These are phyloP conservation scores for Echeveria elegans DNA, from an alignment of 164 flowering plant species.

Conservation along the genomic window DNA sequence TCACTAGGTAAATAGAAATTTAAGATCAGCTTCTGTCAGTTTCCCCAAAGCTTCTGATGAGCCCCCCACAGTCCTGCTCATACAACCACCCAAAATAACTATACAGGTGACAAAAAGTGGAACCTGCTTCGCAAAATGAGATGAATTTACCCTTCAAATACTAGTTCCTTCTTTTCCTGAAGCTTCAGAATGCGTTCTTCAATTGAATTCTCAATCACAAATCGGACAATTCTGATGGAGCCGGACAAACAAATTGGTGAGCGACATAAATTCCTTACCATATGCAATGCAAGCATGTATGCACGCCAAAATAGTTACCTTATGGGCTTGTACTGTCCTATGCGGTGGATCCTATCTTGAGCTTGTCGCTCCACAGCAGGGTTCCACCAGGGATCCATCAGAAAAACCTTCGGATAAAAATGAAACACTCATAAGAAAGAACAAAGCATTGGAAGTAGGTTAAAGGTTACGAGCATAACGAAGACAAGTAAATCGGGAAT, in stretches of 20 bases:
- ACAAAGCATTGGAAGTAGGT: not conserved
- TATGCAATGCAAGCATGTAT: not conserved
- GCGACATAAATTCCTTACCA: not conserved
- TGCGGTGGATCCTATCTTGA: slow-evolving; percentile 88
- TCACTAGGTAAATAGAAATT: not conserved
- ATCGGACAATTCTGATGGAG: slow-evolving; percentile 55
- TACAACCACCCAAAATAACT: not conserved
- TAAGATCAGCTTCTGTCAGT: not conserved
- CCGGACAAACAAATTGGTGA: not conserved
- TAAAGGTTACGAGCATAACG: not conserved
- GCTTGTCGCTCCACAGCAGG: slow-evolving; percentile 99
- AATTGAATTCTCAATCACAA: slow-evolving; percentile 73
- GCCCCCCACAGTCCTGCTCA: slow-evolving; percentile 77
- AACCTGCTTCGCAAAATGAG: not conserved
- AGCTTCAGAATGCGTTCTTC: slow-evolving; percentile 92
- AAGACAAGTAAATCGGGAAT: not conserved
- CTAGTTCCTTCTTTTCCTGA: slow-evolving; percentile 87
- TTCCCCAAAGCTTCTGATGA: slow-evolving; percentile 40
- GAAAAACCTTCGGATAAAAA: slow-evolving; percentile 47
- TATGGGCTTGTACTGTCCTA: slow-evolving; percentile 91
- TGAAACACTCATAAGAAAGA: not conserved
- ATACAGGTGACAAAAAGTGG: not conserved
- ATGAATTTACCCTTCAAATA: slow-evolving; percentile 75
- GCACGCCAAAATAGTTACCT: slow-evolving; percentile 26
- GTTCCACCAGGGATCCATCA: slow-evolving; percentile 99